A percentile compares a stretch with the other conserved stretches of the same genome.
phyloP scores from a whole-genome alignment of 306 rosid species.

The Vachellia collinsii region DNA sequence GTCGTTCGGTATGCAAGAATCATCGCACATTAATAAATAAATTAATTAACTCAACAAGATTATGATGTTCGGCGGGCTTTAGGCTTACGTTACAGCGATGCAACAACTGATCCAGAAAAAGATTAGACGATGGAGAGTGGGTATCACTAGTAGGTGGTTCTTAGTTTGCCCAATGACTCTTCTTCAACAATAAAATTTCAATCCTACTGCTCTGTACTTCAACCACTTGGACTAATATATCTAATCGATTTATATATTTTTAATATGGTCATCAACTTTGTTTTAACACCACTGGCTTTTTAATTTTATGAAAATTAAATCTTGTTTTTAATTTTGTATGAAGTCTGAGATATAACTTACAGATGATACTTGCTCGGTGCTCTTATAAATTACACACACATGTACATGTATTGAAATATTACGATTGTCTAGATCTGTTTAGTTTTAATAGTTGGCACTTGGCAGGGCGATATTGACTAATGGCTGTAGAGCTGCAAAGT shows the following conservation, averaged over 20 bases:
- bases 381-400: too few species aligned
- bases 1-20: not conserved
- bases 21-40: not conserved
- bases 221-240: not conserved
- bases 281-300: not conserved
- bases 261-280: not conserved
- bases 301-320: too few species aligned
- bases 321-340: too few species aligned
- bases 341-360: too few species aligned
- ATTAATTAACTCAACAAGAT: not conserved
- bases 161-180: conserved; percentile 3
- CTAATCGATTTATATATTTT: not conserved
- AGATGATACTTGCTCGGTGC: too few species aligned
- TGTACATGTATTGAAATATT: too few species aligned
- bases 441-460: too few species aligned
- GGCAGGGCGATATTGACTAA: too few species aligned
- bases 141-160: not conserved
- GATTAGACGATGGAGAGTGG: conserved; percentile 23
- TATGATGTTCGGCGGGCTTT: not conserved
- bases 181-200: not conserved
- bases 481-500: too few species aligned
- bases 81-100: conserved; percentile 8
- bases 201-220: not conserved
- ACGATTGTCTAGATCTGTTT: too few species aligned
- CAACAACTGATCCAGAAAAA: conserved; percentile 11